Percentiles rank a stretch among this genome's conserved stretches.
Conservation (phyloP, 495 filamentous ascomycete species). For the Aspergillus nanangensis region DNA sequence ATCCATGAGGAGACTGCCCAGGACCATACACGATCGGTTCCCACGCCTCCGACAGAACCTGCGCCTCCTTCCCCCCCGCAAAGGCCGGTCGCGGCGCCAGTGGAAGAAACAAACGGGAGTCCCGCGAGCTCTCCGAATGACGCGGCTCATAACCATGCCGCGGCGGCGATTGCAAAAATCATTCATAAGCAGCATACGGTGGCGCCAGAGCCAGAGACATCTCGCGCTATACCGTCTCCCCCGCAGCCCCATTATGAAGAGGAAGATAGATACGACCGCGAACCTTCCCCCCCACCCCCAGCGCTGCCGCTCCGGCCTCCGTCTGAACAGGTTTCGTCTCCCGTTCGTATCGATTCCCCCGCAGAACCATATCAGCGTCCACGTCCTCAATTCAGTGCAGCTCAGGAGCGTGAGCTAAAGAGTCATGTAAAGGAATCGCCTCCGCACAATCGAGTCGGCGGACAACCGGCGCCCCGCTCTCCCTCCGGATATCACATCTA, state of each 20-base stretch:
- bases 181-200: conserved; percentile 52
- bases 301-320: conserved; percentile 65
- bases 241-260: conserved; percentile 40
- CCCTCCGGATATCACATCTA: conserved; percentile 86
- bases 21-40: conserved; percentile 14
- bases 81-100: conserved; percentile 22
- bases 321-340: conserved; percentile 51
- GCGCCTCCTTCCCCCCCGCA: conserved; percentile 36
- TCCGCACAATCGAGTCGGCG: conserved; percentile 52
- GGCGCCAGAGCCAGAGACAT: conserved; percentile 22
- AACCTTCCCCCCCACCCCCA: conserved; percentile 56
- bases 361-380: conserved; percentile 26
- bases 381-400: conserved; percentile 18
- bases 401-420: conserved; percentile 28
- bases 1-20: conserved; percentile 35
- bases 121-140: conserved; percentile 23
- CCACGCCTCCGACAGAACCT: conserved; percentile 25
- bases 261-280: conserved; percentile 51
- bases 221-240: conserved; percentile 31
- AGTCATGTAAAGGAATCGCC: conserved; percentile 49
- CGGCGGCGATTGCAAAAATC: conserved; percentile 67
- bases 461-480: conserved; percentile 45
- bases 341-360: conserved; percentile 48
- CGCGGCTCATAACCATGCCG: conserved; percentile 59
- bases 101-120: conserved; percentile 19